A percentile compares a stretch with the other conserved stretches of the same genome.
Conservation (phyloP, 306 rosid species). For the Luffa acutangula region DNA sequence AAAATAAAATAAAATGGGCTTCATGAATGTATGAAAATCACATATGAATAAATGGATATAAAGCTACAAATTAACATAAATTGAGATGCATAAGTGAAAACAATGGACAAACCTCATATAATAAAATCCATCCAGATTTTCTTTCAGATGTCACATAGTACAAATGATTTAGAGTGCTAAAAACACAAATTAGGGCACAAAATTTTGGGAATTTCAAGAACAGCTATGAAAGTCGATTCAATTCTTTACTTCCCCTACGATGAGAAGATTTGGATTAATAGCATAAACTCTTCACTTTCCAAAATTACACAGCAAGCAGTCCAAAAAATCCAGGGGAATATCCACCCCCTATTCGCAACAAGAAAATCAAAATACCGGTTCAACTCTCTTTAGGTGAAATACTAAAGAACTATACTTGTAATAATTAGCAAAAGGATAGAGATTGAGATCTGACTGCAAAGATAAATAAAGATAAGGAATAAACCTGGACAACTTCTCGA, state of each 20-base stretch:
- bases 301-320: neutral
- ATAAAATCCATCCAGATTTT: neutral
- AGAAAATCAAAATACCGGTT: neutral
- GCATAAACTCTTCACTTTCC: neutral
- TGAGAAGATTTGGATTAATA: neutral
- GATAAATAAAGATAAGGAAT: neutral
- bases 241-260: neutral
- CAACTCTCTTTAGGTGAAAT: neutral
- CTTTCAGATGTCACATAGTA: neutral
- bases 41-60: neutral
- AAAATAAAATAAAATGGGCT: no score
- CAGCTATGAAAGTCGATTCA: neutral
- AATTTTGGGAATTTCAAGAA: neutral
- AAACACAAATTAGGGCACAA: neutral
- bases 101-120: neutral
- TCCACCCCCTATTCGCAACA: neutral
- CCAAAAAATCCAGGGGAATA: neutral
- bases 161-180: neutral
- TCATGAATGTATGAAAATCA: no score
- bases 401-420: neutral
- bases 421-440: slow-evolving; percentile 3
- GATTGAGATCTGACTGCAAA: neutral
- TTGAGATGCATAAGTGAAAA: neutral
- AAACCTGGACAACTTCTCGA: neutral
- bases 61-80: neutral